Percentiles rank a stretch among this genome's conserved stretches.
These are phyloP conservation scores for Boletus bicolor DNA, from an alignment of 768 basidiomycete species.

Conservation along the genomic window DNA sequence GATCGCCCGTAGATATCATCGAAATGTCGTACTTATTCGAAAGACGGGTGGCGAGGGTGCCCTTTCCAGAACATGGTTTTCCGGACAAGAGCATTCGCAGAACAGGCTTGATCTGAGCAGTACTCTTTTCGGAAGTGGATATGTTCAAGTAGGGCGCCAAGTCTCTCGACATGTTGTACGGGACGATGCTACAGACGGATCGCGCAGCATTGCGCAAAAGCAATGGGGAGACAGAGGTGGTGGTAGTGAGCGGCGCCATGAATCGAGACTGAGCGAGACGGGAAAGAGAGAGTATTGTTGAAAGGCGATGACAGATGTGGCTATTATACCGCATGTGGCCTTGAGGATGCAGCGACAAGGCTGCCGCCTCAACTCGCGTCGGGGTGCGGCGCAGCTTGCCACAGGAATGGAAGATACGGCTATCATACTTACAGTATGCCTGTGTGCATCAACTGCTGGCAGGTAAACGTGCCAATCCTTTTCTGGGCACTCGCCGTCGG, in stretches of 20 bases:
- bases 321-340: constrained; percentile 17
- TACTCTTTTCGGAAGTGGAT: constrained; percentile 13
- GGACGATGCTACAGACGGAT: constrained; percentile 20
- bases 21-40: constrained; percentile 72
- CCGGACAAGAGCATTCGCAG: constrained; percentile 53
- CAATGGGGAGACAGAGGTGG: constrained; percentile 1
- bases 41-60: constrained; percentile 71
- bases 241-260: constrained; percentile 5
- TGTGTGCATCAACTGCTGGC: too few species aligned
- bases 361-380: neutral
- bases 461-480: too few species aligned
- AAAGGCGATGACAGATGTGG: neutral
- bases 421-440: too few species aligned
- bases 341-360: constrained; percentile 11
- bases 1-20: constrained; percentile 78
- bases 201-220: constrained; percentile 7
- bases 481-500: too few species aligned
- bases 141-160: constrained; percentile 50
- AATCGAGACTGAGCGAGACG: neutral
- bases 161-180: constrained; percentile 32
- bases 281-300: neutral
- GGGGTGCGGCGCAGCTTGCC: neutral
- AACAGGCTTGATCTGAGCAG: constrained; percentile 26
- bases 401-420: too few species aligned
- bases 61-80: constrained; percentile 73